Percentiles rank a stretch among this genome's conserved stretches.
Evolutionary conservation across 2,329 filamentous ascomycete genomes (phyloP).

Genomic region (Mollisiaceae sp.): DNA sequence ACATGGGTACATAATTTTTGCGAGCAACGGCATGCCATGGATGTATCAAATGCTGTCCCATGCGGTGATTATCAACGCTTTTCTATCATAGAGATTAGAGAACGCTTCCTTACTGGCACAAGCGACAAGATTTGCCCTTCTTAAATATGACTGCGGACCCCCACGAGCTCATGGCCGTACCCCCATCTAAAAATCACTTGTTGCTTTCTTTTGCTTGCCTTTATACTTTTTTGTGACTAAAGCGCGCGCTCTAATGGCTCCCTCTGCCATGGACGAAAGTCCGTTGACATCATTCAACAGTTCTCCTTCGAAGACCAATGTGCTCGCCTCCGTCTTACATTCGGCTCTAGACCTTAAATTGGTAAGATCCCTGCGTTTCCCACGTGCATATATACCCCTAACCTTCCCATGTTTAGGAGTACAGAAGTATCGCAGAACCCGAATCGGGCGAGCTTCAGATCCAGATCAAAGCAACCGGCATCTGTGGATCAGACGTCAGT

Average conservation of each 20-base stretch:
- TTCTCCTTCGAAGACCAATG: conserved; percentile 17
- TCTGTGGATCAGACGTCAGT: conserved; percentile 72
- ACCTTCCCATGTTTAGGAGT: conserved; percentile 50
- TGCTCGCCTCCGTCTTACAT: conserved; percentile 47
- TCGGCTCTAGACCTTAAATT: conserved; percentile 61
- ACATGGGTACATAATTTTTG: conserved; percentile 10
- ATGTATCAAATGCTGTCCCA: conserved; percentile 11
- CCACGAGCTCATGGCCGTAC: not conserved
- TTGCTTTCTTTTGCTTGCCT: conserved; percentile 15
- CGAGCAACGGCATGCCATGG: conserved; percentile 10
- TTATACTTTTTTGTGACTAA: conserved; percentile 13
- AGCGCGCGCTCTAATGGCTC: conserved; percentile 20
- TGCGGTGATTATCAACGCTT: conserved; percentile 20
- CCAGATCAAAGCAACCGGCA: conserved; percentile 67
- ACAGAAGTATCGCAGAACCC: conserved; percentile 49
- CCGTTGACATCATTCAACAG: conserved; percentile 13
- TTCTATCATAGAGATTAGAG: conserved; percentile 22
- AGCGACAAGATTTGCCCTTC: not conserved
- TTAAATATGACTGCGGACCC: conserved; percentile 1
- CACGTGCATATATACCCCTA: conserved; percentile 18
- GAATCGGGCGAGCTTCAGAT: conserved; percentile 64
- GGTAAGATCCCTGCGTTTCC: conserved; percentile 47
- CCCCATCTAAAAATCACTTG: conserved; percentile 15
- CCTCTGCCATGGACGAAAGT: conserved; percentile 24
- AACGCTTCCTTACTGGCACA: conserved; percentile 23